phyloP scores from a whole-genome alignment of 2,329 filamentous ascomycete species.

The Pseudomassariella vexata region DNA sequence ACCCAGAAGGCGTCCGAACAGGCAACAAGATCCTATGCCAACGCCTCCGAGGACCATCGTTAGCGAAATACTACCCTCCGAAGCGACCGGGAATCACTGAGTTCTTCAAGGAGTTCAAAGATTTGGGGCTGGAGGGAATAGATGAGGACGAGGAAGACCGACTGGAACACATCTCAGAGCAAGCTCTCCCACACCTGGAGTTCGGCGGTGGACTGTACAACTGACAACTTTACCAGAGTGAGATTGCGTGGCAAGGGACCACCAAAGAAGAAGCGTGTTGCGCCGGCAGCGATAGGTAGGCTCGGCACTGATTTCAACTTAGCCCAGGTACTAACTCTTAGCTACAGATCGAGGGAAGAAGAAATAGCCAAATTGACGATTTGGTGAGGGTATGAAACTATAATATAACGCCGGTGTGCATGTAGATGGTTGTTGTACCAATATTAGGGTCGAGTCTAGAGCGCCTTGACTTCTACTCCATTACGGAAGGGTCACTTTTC shows the following conservation, averaged over 20 bases:
- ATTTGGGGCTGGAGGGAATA: constrained; percentile 63
- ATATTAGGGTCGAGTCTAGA: too few relatives aligned
- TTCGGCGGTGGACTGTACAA: constrained; percentile 11
- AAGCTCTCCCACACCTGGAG: constrained; percentile 23
- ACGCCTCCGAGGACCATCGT: constrained; percentile 73
- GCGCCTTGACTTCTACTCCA: too few relatives aligned
- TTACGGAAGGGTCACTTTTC: too few relatives aligned
- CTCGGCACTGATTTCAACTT: not conserved
- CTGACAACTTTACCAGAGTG: constrained; percentile 43
- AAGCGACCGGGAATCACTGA: constrained; percentile 54
- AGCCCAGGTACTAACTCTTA: not conserved
- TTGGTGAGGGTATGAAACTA: too few relatives aligned
- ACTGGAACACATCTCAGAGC: constrained; percentile 66
- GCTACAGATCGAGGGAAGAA: constrained; percentile 4
- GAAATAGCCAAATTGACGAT: constrained; percentile 5
- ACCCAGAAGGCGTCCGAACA: constrained; percentile 73
- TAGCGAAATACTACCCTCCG: constrained; percentile 85
- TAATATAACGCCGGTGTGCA: not conserved
- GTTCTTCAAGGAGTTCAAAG: constrained; percentile 66
- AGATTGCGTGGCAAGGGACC: constrained; percentile 80
- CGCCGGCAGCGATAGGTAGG: constrained; percentile 12
- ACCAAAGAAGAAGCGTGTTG: constrained; percentile 78
- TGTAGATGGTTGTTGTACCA: constrained; percentile 7
- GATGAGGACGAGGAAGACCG: constrained; percentile 77
- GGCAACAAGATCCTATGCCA: constrained; percentile 92